phyloP scores from a whole-genome alignment of 306 rosid species.

The Calophaca sinica region DNA sequence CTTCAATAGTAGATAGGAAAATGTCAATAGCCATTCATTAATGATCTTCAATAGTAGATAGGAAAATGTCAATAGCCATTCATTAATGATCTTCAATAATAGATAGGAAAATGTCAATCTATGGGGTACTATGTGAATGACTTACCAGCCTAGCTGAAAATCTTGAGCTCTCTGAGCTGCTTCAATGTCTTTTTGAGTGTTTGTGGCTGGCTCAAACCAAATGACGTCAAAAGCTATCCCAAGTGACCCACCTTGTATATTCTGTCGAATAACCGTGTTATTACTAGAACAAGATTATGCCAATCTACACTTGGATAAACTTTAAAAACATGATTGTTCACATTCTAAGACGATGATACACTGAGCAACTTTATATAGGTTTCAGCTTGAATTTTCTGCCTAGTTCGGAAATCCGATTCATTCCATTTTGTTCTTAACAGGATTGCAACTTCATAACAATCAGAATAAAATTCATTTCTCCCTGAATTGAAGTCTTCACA shows the following conservation, averaged over 20 bases:
- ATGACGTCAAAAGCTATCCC: conserved; percentile 88
- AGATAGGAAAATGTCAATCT: background rate
- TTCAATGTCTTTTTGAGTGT: conserved; percentile 66
- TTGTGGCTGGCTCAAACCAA: conserved; percentile 78
- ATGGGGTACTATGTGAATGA: conserved; percentile 16
- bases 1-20: background rate
- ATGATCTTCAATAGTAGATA: background rate
- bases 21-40: background rate
- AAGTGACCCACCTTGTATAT: conserved; percentile 67
- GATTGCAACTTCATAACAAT: background rate
- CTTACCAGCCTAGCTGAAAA: conserved; percentile 96
- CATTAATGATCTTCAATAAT: background rate
- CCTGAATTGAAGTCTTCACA: background rate
- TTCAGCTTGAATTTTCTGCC: background rate
- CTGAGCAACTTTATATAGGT: background rate
- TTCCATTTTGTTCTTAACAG: background rate
- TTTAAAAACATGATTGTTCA: background rate
- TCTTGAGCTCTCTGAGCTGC: conserved; percentile 93
- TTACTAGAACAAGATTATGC: background rate
- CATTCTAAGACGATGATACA: background rate
- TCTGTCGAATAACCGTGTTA: conserved; percentile 49
- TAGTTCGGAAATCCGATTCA: background rate
- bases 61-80: background rate
- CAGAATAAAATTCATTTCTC: background rate
- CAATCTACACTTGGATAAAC: background rate